Percentiles rank a stretch among this genome's conserved stretches.
These are phyloP conservation scores for Ophiostoma ulmi DNA, from an alignment of 2,329 filamentous ascomycete genomes.

Conservation along the genomic window DNA sequence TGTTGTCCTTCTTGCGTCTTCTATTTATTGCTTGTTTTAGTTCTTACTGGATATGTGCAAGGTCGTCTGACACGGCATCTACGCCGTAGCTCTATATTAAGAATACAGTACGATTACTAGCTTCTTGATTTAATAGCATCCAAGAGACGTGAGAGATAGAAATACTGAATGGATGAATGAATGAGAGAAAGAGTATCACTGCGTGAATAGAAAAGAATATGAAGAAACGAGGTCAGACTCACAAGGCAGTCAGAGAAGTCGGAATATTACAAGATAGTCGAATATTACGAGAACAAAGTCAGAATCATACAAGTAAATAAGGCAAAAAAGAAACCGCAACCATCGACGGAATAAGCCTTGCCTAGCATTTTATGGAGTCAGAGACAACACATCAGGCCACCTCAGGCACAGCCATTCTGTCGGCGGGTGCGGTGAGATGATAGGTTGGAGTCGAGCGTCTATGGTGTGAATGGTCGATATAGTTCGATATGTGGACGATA, in stretches of 20 bases:
- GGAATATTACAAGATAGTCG: no score
- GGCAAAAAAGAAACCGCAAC: neutral
- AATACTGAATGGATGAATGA: no score
- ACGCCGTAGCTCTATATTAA: no score
- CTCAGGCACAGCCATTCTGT: neutral
- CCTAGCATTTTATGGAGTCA: neutral
- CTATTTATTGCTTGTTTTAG: no score
- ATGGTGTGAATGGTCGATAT: no score
- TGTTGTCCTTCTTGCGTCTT: neutral
- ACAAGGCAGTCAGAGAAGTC: no score
- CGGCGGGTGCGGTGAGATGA: neutral
- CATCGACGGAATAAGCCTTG: neutral
- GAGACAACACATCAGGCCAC: slow-evolving; percentile 10
- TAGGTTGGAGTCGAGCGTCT: neutral
- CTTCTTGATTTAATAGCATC: no score
- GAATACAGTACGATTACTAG: no score
- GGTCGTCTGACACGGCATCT: neutral
- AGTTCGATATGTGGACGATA: neutral
- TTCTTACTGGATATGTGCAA: no score
- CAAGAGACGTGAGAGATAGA: no score
- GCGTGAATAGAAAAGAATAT: neutral
- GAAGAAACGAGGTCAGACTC: neutral
- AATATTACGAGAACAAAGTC: neutral
- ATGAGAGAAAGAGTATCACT: no score
- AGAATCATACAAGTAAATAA: neutral